These are phyloP conservation scores for Pseudopyricularia javanii DNA, from an alignment of 2,329 filamentous ascomycete genomes.

Conservation along the genomic window DNA sequence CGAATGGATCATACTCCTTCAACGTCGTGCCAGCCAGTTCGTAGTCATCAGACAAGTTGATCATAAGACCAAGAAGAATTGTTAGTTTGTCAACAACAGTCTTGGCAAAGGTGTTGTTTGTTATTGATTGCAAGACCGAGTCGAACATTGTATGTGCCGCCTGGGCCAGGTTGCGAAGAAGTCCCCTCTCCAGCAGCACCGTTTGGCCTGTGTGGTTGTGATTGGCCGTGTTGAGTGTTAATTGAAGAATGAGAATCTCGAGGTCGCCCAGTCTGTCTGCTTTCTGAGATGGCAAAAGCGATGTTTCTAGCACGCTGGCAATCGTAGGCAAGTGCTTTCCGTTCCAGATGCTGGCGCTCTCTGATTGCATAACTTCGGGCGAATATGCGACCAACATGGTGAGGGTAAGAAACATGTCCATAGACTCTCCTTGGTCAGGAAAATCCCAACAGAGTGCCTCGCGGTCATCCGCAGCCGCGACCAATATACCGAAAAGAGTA, in stretches of 20 bases:
- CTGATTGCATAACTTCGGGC: conserved; percentile 31
- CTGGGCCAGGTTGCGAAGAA: conserved; percentile 35
- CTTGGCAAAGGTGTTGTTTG: conserved; percentile 32
- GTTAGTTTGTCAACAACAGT: conserved; percentile 58
- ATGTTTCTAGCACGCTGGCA: conserved; percentile 30
- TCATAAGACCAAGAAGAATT: conserved; percentile 68
- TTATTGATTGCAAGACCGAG: conserved; percentile 32
- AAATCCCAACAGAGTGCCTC: conserved; percentile 22
- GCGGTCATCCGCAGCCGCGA: conserved; percentile 17
- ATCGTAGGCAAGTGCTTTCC: conserved; percentile 37
- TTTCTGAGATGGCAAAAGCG: conserved; percentile 23
- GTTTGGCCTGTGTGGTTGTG: conserved; percentile 59
- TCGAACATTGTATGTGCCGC: conserved; percentile 40
- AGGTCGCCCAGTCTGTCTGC: conserved; percentile 24
- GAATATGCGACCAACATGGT: conserved; percentile 41
- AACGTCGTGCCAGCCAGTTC: conserved; percentile 40
- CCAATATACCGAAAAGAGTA: conserved; percentile 33
- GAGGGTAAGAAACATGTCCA: conserved; percentile 31
- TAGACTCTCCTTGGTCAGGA: conserved; percentile 16
- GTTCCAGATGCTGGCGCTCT: conserved; percentile 30
- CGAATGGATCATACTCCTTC: conserved; percentile 26
- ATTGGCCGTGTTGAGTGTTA: conserved; percentile 80
- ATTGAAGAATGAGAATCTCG: conserved; percentile 44
- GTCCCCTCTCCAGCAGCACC: conserved; percentile 49
- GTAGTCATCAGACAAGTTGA: conserved; percentile 78